Evolutionary conservation across 768 basidiomycete genomes (phyloP), one percentile per base, ranked within the genome.

Genomic region (Naganishia onofrii): DNA sequence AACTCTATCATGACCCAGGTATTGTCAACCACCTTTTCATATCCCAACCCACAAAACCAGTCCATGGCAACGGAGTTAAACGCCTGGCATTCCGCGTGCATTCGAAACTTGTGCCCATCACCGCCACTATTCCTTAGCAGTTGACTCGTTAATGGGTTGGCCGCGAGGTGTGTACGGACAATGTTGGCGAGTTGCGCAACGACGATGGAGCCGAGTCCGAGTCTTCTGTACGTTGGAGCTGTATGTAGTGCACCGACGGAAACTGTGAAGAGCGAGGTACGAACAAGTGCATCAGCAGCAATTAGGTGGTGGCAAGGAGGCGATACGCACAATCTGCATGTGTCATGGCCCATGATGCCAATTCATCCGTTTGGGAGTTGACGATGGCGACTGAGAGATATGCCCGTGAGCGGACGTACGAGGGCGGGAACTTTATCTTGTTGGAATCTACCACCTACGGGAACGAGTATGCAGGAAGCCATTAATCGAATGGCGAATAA

Each of bases 1-100:
- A 63, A 63, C n/a, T 42, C 60, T 2, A 63, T 44, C 60, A 31
- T 23, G 23, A 34, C 38, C 60, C 60, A 63, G 1, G 60, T 63
- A 29, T 63, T 63, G 15, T 63, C 60, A 1, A 63, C 38, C 5
- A 63, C 60, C 38, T 42, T 26, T 44, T 63, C 26, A 42, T 42
- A 63, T 10, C 60, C 60, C 28, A 63, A 29, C 2, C 60, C 21
- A 17, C 60, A 63, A n/a, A 63, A 63, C 60, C 60, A 63, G 3
- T 63, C 21, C 60, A 44, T 44, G 1, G 36, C 42, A 1, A 44
- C 38, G 6, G 23, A 21, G 19, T 63, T 63, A 17, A 28, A 63
- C 10, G 60, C 60, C 26, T 63, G 23, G 60, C 60, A 63, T n/a
- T 63, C 60, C 19, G 60, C 60, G 29, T 63, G 60, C 36, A 42